Conservation (phyloP, 73 alveolate genomes). For the Paramecium caudatum region DNA sequence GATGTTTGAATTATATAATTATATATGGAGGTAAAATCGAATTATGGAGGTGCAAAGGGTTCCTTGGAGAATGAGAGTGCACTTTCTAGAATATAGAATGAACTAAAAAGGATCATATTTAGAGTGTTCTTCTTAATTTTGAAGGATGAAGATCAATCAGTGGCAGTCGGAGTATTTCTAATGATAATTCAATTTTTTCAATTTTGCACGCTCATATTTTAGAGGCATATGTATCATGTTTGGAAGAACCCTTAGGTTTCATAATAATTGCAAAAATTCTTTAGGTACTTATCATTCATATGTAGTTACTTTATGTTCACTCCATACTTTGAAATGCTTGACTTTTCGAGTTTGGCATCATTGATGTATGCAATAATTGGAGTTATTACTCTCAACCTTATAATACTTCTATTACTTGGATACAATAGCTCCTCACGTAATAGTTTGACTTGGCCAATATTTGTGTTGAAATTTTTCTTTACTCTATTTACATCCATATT, state of each 20-base stretch:
- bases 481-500: not conserved
- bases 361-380: constrained; percentile 60
- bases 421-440: not conserved
- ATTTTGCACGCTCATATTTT: not conserved
- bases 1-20: constrained; percentile 28
- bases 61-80: not conserved
- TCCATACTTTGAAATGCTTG: constrained; percentile 29
- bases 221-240: not conserved
- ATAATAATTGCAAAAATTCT: constrained; percentile 23
- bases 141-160: constrained; percentile 60
- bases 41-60: not conserved
- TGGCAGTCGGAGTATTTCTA: not conserved
- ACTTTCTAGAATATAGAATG: not conserved
- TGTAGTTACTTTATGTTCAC: constrained; percentile 20
- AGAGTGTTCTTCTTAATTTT: constrained; percentile 40
- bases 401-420: not conserved
- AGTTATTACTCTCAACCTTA: not conserved
- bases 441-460: constrained; percentile 53
- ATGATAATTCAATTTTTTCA: not conserved
- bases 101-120: not conserved
- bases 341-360: constrained; percentile 15
- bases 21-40: constrained; percentile 34
- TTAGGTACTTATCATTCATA: constrained; percentile 37
- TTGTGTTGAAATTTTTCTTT: not conserved
- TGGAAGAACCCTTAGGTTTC: constrained; percentile 31